Conservation (phyloP, 768 basidiomycete species). For the Tulasnella sp. region DNA sequence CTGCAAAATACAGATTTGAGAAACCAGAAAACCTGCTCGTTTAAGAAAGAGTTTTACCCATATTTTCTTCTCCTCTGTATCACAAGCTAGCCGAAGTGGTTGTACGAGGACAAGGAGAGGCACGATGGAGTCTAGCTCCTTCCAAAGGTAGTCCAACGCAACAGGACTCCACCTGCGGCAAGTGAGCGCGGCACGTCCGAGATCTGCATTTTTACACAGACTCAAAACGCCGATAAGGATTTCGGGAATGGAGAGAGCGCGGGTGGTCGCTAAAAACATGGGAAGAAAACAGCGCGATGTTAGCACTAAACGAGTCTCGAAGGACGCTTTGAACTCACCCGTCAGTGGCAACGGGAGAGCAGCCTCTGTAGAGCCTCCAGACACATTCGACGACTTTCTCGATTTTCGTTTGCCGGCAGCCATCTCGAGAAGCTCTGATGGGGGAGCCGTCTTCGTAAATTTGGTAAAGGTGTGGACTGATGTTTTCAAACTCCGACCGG, state of each 20-base stretch:
- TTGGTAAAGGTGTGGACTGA: not conserved
- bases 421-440: not conserved
- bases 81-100: not conserved
- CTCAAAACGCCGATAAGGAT: not conserved
- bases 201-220: not conserved
- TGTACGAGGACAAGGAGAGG: not conserved
- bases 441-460: not conserved
- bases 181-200: not conserved
- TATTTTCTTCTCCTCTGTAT: not conserved
- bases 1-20: not conserved
- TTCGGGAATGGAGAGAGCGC: not conserved
- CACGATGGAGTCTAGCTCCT: not conserved
- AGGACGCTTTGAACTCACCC: not conserved
- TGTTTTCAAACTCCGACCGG: no score
- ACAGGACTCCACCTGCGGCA: not conserved
- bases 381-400: not conserved
- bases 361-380: not conserved
- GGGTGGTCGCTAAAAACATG: not conserved
- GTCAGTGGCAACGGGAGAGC: not conserved
- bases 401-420: not conserved
- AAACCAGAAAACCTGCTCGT: not conserved
- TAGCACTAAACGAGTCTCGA: not conserved
- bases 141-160: not conserved
- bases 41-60: not conserved
- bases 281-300: not conserved